Conservation (phyloP, 805 yeast genomes). For the Cyberlindnera amylophila region DNA sequence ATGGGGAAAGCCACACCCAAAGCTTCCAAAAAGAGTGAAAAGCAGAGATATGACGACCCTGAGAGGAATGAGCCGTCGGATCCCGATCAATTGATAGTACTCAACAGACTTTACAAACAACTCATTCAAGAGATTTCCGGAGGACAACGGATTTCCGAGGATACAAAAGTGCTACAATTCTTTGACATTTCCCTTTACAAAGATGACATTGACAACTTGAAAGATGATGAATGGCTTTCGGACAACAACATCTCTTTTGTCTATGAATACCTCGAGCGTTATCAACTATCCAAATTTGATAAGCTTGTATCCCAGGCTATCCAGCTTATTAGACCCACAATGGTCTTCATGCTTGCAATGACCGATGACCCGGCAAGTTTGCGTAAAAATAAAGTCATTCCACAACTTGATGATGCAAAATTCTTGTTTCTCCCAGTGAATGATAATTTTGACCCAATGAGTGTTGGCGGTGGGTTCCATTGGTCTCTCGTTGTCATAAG, state of each 20-base stretch:
- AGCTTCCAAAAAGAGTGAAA: constrained; percentile 4
- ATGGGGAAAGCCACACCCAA: constrained; percentile 1
- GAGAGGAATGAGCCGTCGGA: constrained; percentile 18
- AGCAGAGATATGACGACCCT: constrained; percentile 7
- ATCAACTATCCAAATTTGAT: constrained; percentile 26
- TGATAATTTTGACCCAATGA: constrained; percentile 56
- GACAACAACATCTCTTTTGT: constrained; percentile 65
- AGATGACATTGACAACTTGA: constrained; percentile 54
- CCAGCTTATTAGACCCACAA: constrained; percentile 52
- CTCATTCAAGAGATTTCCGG: constrained; percentile 12
- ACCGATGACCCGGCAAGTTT: constrained; percentile 43
- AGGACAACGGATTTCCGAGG: constrained; percentile 9
- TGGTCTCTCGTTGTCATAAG: constrained; percentile 66
- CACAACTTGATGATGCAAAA: constrained; percentile 38
- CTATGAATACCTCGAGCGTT: constrained; percentile 50
- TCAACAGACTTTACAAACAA: constrained; percentile 18
- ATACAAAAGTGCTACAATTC: constrained; percentile 38
- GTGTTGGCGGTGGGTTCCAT: constrained; percentile 66
- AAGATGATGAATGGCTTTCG: constrained; percentile 69
- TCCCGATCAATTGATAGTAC: constrained; percentile 15
- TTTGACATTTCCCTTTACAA: constrained; percentile 55
- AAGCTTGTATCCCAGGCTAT: constrained; percentile 31
- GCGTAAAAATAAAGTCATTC: constrained; percentile 43
- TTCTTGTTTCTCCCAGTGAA: constrained; percentile 68
- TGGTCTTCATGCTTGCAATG: constrained; percentile 58